A percentile compares a stretch with the other conserved stretches of the same genome.
Conservation (phyloP, 1,139 yeast species). For the Debaryomyces coudertii region DNA sequence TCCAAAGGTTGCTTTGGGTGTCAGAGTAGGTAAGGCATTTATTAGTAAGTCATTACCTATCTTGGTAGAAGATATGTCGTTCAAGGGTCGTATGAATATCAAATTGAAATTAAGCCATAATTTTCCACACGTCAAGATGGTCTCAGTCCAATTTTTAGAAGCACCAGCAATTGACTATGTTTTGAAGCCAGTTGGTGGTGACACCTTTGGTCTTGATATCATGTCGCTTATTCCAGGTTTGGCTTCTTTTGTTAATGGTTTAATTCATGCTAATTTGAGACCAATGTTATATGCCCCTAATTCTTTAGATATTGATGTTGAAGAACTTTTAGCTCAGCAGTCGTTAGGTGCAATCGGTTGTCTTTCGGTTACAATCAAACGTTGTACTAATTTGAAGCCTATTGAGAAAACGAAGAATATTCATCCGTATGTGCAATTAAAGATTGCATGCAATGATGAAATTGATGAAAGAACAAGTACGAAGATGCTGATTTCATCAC, state of each 20-base stretch:
- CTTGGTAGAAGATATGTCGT: constrained; percentile 76
- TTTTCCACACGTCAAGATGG: constrained; percentile 75
- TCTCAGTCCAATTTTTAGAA: constrained; percentile 71
- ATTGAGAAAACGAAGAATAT: constrained; percentile 45
- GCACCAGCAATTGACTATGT: constrained; percentile 78
- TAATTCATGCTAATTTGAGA: constrained; percentile 69
- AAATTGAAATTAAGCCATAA: constrained; percentile 61
- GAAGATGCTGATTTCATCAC: constrained; percentile 57
- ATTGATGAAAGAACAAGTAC: constrained; percentile 56
- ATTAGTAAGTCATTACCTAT: constrained; percentile 75
- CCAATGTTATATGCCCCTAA: constrained; percentile 87
- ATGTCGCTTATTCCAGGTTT: constrained; percentile 85
- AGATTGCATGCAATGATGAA: constrained; percentile 47
- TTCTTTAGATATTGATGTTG: constrained; percentile 72
- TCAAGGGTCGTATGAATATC: constrained; percentile 71
- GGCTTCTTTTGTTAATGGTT: constrained; percentile 68
- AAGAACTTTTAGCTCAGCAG: constrained; percentile 64
- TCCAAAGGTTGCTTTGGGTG: constrained; percentile 80
- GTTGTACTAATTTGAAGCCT: constrained; percentile 53
- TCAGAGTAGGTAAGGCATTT: constrained; percentile 76
- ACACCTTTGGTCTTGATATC: constrained; percentile 77
- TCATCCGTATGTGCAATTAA: constrained; percentile 62
- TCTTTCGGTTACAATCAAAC: constrained; percentile 61
- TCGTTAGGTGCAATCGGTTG: constrained; percentile 70
- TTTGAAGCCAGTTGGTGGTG: constrained; percentile 88